Evolutionary conservation across 2,329 filamentous ascomycete genomes (phyloP).

Genomic region (Cladophialophora psammophila): DNA sequence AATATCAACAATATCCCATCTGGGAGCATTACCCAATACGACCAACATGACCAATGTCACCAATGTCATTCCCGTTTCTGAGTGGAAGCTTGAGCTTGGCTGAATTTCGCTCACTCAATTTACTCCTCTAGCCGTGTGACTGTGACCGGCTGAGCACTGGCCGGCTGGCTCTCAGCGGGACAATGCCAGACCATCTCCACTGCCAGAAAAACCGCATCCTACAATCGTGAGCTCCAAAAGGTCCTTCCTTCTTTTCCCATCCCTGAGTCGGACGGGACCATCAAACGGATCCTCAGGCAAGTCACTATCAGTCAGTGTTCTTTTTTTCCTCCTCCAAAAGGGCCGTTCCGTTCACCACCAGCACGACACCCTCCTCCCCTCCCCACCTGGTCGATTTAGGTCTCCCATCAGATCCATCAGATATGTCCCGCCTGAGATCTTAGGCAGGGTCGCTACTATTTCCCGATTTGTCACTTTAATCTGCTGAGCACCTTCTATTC

Average conservation of each 20-base stretch:
- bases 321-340: too few species aligned
- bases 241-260: too few species aligned
- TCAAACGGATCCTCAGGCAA: too few species aligned
- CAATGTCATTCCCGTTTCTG: not conserved
- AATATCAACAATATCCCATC: not conserved
- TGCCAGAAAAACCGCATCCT: too few species aligned
- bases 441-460: not conserved
- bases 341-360: not conserved
- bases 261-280: too few species aligned
- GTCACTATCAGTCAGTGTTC: too few species aligned
- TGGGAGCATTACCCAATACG: not conserved
- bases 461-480: not conserved
- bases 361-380: not conserved
- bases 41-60: not conserved
- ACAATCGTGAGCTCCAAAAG: too few species aligned
- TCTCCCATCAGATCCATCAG: not conserved
- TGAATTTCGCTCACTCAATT: too few species aligned
- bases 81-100: not conserved
- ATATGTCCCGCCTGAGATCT: not conserved
- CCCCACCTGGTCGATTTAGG: not conserved
- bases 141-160: too few species aligned
- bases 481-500: not conserved
- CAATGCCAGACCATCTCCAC: too few species aligned
- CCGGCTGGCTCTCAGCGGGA: too few species aligned
- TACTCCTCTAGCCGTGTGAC: too few species aligned